Evolutionary conservation across 2,329 filamentous ascomycete genomes (phyloP).

Genomic region (Sporothrix mexicana): DNA sequence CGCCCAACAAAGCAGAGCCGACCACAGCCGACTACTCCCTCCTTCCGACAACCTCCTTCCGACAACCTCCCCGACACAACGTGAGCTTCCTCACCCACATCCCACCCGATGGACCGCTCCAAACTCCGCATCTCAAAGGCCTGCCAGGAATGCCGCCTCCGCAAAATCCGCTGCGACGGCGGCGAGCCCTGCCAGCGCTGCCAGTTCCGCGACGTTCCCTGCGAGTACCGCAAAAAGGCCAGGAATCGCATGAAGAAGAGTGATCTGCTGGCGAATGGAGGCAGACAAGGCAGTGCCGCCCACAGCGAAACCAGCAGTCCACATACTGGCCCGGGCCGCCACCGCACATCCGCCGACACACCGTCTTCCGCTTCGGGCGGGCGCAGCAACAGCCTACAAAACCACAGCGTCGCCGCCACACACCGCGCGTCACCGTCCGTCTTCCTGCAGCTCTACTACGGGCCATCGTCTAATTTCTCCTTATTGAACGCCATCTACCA

Average conservation of each 20-base stretch:
- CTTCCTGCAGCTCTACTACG: conserved; percentile 38
- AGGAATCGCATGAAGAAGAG: conserved; percentile 36
- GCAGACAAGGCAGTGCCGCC: neutral
- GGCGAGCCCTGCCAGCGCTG: conserved; percentile 36
- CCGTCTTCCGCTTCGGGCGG: conserved; percentile 15
- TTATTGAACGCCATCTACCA: conserved; percentile 37
- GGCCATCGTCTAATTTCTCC: conserved; percentile 37
- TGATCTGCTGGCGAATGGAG: conserved; percentile 22
- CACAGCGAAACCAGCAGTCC: neutral
- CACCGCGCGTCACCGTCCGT: conserved; percentile 36
- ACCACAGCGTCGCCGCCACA: conserved; percentile 36
- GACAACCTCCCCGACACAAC: neutral
- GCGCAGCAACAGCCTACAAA: conserved; percentile 29
- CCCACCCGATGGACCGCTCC: conserved; percentile 31
- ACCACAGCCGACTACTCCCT: neutral
- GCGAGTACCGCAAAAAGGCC: conserved; percentile 37
- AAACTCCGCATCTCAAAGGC: conserved; percentile 38
- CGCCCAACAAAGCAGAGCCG: neutral
- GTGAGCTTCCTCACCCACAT: neutral
- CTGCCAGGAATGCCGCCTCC: conserved; percentile 36
- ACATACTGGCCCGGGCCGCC: neutral
- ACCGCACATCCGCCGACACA: neutral
- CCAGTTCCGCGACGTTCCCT: conserved; percentile 32
- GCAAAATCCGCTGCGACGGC: conserved; percentile 38
- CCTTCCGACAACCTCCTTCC: neutral